A percentile compares a stretch with the other conserved stretches of the same genome.
phyloP scores from a whole-genome alignment of 2,329 filamentous ascomycete genomes.

The Pseudogymnoascus sp. region DNA sequence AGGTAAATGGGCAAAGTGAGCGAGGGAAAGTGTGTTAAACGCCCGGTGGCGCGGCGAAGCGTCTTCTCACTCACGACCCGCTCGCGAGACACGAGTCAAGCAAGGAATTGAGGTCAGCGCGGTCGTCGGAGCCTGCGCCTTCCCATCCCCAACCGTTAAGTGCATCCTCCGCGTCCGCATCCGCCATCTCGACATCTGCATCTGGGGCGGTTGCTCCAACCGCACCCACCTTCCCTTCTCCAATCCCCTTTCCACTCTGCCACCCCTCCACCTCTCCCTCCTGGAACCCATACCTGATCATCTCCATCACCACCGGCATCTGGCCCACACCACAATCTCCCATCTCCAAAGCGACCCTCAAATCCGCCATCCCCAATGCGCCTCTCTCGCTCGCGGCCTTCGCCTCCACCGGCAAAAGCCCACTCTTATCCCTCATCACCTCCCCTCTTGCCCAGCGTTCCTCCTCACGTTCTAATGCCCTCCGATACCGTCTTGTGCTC shows the following conservation, averaged over 20 bases:
- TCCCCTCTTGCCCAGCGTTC: constrained; percentile 64
- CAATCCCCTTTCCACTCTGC: constrained; percentile 26
- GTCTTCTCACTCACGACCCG: constrained; percentile 1
- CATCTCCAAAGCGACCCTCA: constrained; percentile 67
- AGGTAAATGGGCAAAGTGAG: no score
- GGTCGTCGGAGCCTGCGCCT: constrained; percentile 45
- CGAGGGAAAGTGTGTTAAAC: not conserved
- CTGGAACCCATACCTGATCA: constrained; percentile 60
- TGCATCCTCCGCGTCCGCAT: constrained; percentile 51
- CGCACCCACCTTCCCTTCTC: constrained; percentile 25
- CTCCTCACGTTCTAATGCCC: constrained; percentile 69
- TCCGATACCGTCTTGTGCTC: constrained; percentile 69
- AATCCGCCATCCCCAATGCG: constrained; percentile 67
- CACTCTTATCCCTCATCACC: constrained; percentile 62
- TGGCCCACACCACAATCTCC: constrained; percentile 67
- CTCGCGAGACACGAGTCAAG: constrained; percentile 29
- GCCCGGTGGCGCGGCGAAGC: not conserved
- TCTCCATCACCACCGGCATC: constrained; percentile 65
- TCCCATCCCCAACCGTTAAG: constrained; percentile 44
- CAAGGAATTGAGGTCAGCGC: constrained; percentile 44
- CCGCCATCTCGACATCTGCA: constrained; percentile 29
- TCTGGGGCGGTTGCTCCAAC: constrained; percentile 41
- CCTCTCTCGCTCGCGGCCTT: constrained; percentile 64
- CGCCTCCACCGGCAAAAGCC: constrained; percentile 71
- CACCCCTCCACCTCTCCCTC: constrained; percentile 68